Evolutionary conservation across 306 rosid species (phyloP).

Genomic region (Prunus fruticosa): DNA sequence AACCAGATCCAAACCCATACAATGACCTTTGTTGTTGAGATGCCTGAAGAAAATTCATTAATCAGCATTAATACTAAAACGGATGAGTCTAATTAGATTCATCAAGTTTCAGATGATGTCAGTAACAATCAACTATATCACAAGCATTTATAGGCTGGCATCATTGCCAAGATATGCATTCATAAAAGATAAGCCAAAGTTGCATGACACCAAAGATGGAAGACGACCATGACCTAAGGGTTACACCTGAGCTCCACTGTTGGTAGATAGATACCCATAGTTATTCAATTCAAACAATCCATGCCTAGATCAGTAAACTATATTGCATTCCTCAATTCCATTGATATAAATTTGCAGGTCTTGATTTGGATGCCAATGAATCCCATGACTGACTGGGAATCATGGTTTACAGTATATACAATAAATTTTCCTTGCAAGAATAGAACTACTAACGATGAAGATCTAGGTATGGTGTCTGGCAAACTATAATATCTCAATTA

Average conservation of each 20-base stretch:
- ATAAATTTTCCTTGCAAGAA: neutral
- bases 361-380: neutral
- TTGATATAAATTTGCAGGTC: neutral
- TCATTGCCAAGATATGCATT: neutral
- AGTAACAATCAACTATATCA: neutral
- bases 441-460: neutral
- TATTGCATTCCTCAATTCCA: neutral
- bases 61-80: constrained; percentile 16
- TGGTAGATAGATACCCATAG: neutral
- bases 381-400: neutral
- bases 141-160: neutral
- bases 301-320: neutral
- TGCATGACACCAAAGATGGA: constrained; percentile 4
- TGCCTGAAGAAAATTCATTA: constrained; percentile 45
- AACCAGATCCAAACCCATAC: constrained; percentile 76
- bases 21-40: constrained; percentile 66
- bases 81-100: neutral
- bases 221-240: neutral
- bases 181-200: neutral
- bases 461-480: neutral
- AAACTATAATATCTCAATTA: neutral
- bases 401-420: neutral
- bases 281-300: neutral
- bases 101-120: neutral
- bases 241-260: neutral